A percentile compares a stretch with the other conserved stretches of the same genome.
phyloP scores from a whole-genome alignment of 1,284 basidiomycete genomes.

The Cystobasidium slooffiae region DNA sequence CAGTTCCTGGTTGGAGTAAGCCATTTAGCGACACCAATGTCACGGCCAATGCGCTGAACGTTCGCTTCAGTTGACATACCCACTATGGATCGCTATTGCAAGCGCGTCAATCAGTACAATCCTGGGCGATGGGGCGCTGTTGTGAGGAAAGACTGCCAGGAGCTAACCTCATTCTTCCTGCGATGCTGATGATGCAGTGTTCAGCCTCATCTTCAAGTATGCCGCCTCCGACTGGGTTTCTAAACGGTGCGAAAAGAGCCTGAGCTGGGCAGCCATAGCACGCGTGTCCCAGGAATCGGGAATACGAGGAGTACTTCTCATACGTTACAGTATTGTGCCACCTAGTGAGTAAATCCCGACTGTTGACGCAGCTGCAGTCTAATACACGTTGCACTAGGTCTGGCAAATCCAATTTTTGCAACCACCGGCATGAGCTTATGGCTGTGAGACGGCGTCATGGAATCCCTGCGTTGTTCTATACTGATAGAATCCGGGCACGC shows the following conservation, averaged over 20 bases:
- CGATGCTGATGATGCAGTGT: not conserved
- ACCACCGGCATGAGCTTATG: slow-evolving; percentile 29
- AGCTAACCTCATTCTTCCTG: not conserved
- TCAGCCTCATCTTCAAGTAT: slow-evolving; percentile 38
- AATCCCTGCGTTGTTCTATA: no score
- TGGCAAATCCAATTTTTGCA: slow-evolving; percentile 34
- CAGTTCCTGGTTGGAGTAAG: slow-evolving; percentile 54
- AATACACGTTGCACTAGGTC: not conserved
- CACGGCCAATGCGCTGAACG: no score
- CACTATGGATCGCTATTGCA: slow-evolving; percentile 19
- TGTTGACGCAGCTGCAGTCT: not conserved
- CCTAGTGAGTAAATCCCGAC: not conserved
- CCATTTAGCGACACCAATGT: not conserved
- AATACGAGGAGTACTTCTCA: slow-evolving; percentile 23
- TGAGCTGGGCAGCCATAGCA: slow-evolving; percentile 30
- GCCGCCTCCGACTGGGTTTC: slow-evolving; percentile 26
- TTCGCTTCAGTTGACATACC: slow-evolving; percentile 16
- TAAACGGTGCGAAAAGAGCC: slow-evolving; percentile 8
- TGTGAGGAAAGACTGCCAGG: not conserved
- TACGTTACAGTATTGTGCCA: slow-evolving; percentile 34
- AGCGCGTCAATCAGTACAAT: slow-evolving; percentile 17
- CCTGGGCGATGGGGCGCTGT: slow-evolving; percentile 12
- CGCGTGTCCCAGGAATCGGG: slow-evolving; percentile 27
- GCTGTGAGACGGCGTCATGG: no score
- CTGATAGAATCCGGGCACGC: no score